A percentile compares a stretch with the other conserved stretches of the same genome.
These are phyloP conservation scores for Mercurialis annua DNA, from an alignment of 345 rosid genomes.

Conservation along the genomic window DNA sequence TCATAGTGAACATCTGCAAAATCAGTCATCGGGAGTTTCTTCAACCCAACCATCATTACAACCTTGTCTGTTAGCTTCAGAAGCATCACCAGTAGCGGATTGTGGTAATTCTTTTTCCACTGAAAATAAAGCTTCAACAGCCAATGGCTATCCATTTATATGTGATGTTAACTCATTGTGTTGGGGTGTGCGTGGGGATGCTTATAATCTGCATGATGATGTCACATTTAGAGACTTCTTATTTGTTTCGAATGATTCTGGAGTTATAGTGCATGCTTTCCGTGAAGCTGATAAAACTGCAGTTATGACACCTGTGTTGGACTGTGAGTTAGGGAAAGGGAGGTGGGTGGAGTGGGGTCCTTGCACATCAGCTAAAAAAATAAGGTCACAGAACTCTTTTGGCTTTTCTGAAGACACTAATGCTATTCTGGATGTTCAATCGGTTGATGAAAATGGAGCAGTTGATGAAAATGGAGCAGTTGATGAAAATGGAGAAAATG, in stretches of 20 bases:
- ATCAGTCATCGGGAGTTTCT: slow-evolving; percentile 34
- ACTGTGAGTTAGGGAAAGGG: slow-evolving; percentile 53
- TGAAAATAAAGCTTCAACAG: slow-evolving; percentile 33
- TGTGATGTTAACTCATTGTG: slow-evolving; percentile 74
- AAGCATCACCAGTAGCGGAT: slow-evolving; percentile 51
- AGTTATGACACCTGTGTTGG: slow-evolving; percentile 22
- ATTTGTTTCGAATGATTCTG: slow-evolving; percentile 62
- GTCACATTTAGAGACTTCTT: slow-evolving; percentile 69
- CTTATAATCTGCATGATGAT: slow-evolving; percentile 56
- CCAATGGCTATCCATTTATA: slow-evolving; percentile 48
- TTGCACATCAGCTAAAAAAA: slow-evolving; percentile 24
- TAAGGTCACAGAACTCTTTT: slow-evolving; percentile 22
- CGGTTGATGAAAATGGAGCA: slow-evolving; percentile 23
- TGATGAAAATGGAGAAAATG: slow-evolving; percentile 25
- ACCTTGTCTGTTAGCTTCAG: slow-evolving; percentile 44
- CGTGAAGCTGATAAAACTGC: slow-evolving; percentile 38
- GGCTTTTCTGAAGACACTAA: slow-evolving; percentile 31
- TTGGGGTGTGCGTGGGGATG: slow-evolving; percentile 86
- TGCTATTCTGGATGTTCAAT: slow-evolving; percentile 21
- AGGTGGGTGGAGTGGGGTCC: slow-evolving; percentile 97
- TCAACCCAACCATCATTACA: slow-evolving; percentile 9
- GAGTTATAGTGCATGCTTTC: slow-evolving; percentile 87
- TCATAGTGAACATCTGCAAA: slow-evolving; percentile 30
- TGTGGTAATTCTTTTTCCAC: slow-evolving; percentile 38
- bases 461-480: slow-evolving; percentile 23